Evolutionary conservation across 257 asterid genomes (phyloP), one percentile per base, ranked within the genome.

Genomic region (Paulownia fortunei): DNA sequence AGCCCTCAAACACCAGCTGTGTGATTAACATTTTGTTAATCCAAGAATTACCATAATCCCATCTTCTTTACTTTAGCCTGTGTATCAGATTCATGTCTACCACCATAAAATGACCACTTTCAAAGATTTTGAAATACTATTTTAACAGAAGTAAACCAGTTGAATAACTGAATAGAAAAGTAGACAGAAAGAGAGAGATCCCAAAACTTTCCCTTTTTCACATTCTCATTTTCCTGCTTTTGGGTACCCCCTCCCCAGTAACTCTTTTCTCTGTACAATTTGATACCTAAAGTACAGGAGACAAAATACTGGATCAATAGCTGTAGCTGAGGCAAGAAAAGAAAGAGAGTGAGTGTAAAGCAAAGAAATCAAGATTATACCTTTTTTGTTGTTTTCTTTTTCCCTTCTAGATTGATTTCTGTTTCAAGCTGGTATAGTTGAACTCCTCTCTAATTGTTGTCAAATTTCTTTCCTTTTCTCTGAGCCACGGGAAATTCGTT

Each of bases 121-220:
- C 54, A 54, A 62, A 62, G 51, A 74, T 64, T 79, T 34, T n/a
- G 46, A 67, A 73, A 41, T 36, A 62, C 42, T 56, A 21, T 65
- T 51, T 56, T 63, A 6, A 69, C 60, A 46, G 66, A 46, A 37
- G 78, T 12, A 41, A 32, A 44, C 72, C 64, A 78, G 71, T 80
- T 74, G 88, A 85, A 73, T 73, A 64, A 52, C 64, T 69, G 63
- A 80, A 59, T 71, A 58, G 39, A 74, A 76, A 83, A 52, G 70
- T 74, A 59, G 73, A 77, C 79, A 77, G 82, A 77, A 73, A 85
- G 69, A 80, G 83, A 73, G 70, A 80, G 80, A 71, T 77, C 73
- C 27, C 79, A 80, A 13, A n/a, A n/a, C 81, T 80, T 81, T 82
- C 39, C 46, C 79, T 76, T 76, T 77, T 74, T n/a, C 79, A 73